Evolutionary conservation across 177 flowering plant genomes (phyloP).

Genomic region (Tripterygium wilfordii): DNA sequence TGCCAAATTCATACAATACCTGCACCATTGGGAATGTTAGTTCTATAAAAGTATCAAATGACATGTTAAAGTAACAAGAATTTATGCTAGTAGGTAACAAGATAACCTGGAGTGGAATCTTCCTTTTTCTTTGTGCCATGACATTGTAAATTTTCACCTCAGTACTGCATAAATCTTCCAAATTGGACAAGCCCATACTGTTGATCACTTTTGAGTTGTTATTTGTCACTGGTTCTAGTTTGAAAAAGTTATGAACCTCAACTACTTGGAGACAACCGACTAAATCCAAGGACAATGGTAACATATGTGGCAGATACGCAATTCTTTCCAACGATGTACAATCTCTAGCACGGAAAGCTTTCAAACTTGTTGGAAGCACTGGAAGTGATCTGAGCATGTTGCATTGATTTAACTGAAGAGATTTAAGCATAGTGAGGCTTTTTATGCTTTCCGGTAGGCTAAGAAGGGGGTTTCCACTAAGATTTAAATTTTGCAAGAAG

Average conservation of each 20-base stretch:
- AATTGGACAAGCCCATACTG: not conserved
- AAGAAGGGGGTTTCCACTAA: not conserved
- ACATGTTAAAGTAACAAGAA: not conserved
- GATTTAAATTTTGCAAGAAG: slow-evolving; percentile 2
- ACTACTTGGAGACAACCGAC: not conserved
- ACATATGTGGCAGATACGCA: not conserved
- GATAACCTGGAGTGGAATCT: not conserved
- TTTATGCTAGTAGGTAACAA: too few species aligned
- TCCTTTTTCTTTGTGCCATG: not conserved
- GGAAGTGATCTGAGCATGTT: not conserved
- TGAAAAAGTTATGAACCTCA: not conserved
- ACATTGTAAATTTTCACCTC: not conserved
- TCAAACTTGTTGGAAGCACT: not conserved
- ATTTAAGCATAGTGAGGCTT: not conserved
- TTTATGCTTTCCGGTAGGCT: slow-evolving; percentile 7
- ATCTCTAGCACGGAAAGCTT: not conserved
- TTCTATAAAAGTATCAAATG: not conserved
- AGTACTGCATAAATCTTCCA: not conserved
- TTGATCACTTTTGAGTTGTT: not conserved
- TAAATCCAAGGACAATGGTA: not conserved
- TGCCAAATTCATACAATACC: not conserved
- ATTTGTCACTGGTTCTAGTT: not conserved
- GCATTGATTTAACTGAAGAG: not conserved
- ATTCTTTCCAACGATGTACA: slow-evolving; percentile 1
- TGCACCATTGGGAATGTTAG: not conserved